phyloP scores from a whole-genome alignment of 768 basidiomycete genomes.

The Pleurotus citrinopileatus region DNA sequence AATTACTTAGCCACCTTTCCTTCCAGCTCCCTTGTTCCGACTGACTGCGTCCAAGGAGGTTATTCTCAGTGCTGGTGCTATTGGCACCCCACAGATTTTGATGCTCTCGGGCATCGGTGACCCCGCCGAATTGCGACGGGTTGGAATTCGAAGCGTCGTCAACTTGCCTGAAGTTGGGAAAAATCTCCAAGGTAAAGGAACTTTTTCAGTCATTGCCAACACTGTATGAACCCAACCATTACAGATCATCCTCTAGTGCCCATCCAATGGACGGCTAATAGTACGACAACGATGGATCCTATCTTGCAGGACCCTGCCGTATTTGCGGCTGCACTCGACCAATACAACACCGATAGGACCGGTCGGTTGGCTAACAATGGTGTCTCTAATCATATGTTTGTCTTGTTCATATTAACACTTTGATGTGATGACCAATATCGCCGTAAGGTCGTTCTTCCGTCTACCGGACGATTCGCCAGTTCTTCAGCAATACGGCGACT shows the following conservation, averaged over 20 bases:
- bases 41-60: conserved; percentile 20
- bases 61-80: conserved; percentile 31
- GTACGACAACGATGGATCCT: conserved; percentile 14
- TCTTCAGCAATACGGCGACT: conserved; percentile 27
- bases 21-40: neutral
- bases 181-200: conserved; percentile 4
- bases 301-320: conserved; percentile 13
- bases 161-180: conserved; percentile 38
- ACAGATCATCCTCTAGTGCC: conserved; percentile 13
- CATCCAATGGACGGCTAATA: conserved; percentile 7
- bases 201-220: neutral
- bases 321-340: conserved; percentile 10
- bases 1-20: neutral
- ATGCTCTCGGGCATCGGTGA: conserved; percentile 56
- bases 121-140: conserved; percentile 37
- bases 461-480: conserved; percentile 19
- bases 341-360: conserved; percentile 17
- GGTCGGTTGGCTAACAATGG: conserved; percentile 17
- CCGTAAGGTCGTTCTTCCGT: too few species aligned
- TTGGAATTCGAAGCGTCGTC: conserved; percentile 35
- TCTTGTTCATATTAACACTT: too few species aligned
- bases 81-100: conserved; percentile 49
- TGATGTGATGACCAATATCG: too few species aligned
- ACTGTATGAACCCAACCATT: conserved; percentile 13
- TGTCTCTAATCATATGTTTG: conserved; percentile 13